A percentile compares a stretch with the other conserved stretches of the same genome.
These are phyloP conservation scores for Metschnikowia gelsemii DNA, from an alignment of 805 yeast genomes.

Conservation along the genomic window DNA sequence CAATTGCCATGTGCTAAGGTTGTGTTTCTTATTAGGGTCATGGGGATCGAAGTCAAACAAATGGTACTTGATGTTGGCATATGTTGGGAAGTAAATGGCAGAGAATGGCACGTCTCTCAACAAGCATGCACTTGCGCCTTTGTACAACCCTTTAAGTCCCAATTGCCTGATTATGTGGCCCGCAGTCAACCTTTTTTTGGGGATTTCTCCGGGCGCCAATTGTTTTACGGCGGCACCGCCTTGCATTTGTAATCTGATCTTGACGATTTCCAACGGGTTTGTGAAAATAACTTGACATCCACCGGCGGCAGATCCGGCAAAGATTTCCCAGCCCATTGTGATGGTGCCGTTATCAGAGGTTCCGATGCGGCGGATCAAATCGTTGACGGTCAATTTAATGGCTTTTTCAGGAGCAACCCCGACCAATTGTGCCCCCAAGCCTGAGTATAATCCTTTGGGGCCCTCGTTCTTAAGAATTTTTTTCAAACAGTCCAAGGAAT, in stretches of 20 bases:
- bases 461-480: conserved; percentile 81
- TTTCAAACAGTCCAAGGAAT: conserved; percentile 81
- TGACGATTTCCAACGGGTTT: conserved; percentile 93
- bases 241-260: conserved; percentile 91
- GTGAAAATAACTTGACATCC: conserved; percentile 95
- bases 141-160: conserved; percentile 83
- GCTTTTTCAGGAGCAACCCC: conserved; percentile 99
- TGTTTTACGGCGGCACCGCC: conserved; percentile 51
- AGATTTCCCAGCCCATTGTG: conserved; percentile 62
- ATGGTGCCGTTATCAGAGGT: conserved; percentile 44
- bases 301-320: conserved; percentile 94
- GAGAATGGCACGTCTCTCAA: conserved; percentile 95
- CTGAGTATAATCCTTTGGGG: conserved; percentile 81
- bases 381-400: conserved; percentile 92
- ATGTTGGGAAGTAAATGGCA: conserved; percentile 95
- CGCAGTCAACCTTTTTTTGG: conserved; percentile 52
- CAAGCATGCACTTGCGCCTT: conserved; percentile 88
- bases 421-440: conserved; percentile 87
- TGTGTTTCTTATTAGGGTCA: conserved; percentile 53
- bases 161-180: conserved; percentile 70
- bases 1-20: conserved; percentile 79
- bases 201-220: conserved; percentile 37
- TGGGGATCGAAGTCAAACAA: conserved; percentile 80
- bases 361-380: conserved; percentile 73
- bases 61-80: conserved; percentile 85